Percentiles rank a stretch among this genome's conserved stretches.
These are phyloP conservation scores for Colletotrichum tropicale DNA, from an alignment of 2,329 filamentous ascomycete genomes.

Conservation along the genomic window DNA sequence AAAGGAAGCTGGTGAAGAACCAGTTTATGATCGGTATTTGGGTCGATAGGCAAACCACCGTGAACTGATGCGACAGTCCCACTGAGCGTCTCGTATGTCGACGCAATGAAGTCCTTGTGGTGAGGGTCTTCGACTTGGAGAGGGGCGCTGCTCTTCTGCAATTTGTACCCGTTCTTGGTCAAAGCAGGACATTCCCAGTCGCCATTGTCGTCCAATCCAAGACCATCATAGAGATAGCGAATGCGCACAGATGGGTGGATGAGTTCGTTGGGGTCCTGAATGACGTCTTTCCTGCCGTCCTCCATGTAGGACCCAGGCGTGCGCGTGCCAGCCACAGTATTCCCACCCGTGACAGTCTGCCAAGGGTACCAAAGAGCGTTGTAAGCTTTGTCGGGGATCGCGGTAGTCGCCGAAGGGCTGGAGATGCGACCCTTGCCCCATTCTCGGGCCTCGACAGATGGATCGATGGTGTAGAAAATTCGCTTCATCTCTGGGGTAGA, in stretches of 20 bases:
- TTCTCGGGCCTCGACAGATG: not conserved
- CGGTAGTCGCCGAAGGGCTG: constrained; percentile 10
- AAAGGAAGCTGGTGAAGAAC: constrained; percentile 18
- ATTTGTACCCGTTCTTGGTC: constrained; percentile 18
- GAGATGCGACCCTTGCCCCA: constrained; percentile 25
- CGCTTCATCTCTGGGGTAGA: constrained; percentile 23
- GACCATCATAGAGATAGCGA: constrained; percentile 32
- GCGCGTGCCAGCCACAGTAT: constrained; percentile 4
- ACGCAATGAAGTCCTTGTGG: not conserved
- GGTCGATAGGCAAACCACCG: not conserved
- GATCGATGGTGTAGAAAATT: constrained; percentile 21
- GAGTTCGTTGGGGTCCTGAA: constrained; percentile 26
- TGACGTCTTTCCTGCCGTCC: constrained; percentile 3
- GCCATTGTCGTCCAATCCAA: constrained; percentile 31
- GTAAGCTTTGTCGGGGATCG: constrained; percentile 6
- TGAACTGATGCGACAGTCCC: constrained; percentile 4
- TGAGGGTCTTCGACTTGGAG: not conserved
- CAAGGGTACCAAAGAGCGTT: not conserved
- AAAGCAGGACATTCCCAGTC: constrained; percentile 24
- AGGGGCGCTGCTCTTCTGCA: not conserved
- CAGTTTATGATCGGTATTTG: not conserved
- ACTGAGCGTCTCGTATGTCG: constrained; percentile 7
- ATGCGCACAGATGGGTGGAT: constrained; percentile 35
- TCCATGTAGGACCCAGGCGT: constrained; percentile 28
- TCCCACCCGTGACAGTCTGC: not conserved